A percentile compares a stretch with the other conserved stretches of the same genome.
These are phyloP conservation scores for Xylaria sp. DNA, from an alignment of 2,329 filamentous ascomycete species.

Conservation along the genomic window DNA sequence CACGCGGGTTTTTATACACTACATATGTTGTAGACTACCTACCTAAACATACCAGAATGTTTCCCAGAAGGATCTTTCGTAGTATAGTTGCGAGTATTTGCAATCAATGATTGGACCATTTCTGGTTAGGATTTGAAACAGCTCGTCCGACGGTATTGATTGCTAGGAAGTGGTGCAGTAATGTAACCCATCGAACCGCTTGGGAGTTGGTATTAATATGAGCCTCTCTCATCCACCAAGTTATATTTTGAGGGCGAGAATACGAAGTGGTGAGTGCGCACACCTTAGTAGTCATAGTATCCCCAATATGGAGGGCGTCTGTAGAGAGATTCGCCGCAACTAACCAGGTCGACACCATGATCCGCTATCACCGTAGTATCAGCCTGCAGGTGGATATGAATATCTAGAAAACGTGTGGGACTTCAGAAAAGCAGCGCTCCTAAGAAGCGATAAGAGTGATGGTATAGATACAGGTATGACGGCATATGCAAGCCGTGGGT, in stretches of 20 bases:
- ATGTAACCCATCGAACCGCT: neutral
- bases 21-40: too few species aligned
- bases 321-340: slow-evolving; percentile 1
- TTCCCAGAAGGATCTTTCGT: slow-evolving; percentile 1
- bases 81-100: neutral
- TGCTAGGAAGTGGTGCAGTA: neutral
- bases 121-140: slow-evolving; percentile 1
- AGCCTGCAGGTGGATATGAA: slow-evolving; percentile 15
- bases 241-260: slow-evolving; percentile 1
- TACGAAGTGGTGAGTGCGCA: neutral
- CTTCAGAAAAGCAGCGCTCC: slow-evolving; percentile 11
- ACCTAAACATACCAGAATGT: too few species aligned
- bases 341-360: slow-evolving; percentile 18
- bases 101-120: neutral
- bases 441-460: neutral
- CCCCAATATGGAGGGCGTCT: slow-evolving; percentile 2
- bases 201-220: neutral
- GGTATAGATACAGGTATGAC: neutral
- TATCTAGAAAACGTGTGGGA: slow-evolving; percentile 10
- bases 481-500: slow-evolving; percentile 10
- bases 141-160: neutral
- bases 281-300: slow-evolving; percentile 1
- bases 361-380: slow-evolving; percentile 30
- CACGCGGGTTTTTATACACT: slow-evolving; percentile 9
- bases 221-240: neutral